Base-by-base conservation (phyloP, 306 rosid genomes). In the Cicer judaicum region DNA sequence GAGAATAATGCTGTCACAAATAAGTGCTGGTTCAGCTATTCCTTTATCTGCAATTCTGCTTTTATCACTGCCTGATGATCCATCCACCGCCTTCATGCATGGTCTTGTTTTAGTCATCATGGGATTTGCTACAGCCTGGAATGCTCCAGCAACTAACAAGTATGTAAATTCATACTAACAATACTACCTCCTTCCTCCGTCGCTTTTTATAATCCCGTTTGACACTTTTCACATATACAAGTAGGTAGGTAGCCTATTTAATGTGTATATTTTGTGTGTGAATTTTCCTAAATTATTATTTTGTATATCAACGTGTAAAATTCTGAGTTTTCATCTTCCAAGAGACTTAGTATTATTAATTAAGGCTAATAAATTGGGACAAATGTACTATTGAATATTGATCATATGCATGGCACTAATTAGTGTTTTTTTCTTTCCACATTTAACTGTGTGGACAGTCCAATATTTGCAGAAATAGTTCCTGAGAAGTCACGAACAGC, bases 381-480 rank as follows among this genome's bases (percentile, higher is more conserved):
- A 29, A 29, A 29, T 0, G 36, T 29, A 29, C 5, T 29, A 0
- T 29, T 29, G 53, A 48, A 8, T 11, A n/a, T 41, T n/a, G 65
- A 53, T 43, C 16, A 16, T 7, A 34, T 39, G 59, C 39, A 38
- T 12, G 7, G 60, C 3, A 36, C 36, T 29, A 29, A 29, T n/a
- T 19, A 67, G 10, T 52, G 63, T 64, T 60, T 60, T 15, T 72
- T 59, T 49, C 55, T 15, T 72, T 59, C 62, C 54, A 64, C 56
- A 47, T 48, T 41, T 66, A 39, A 84, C 18, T 24, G 7, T 75
- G 62, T 85, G 68, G 64, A 67, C 92, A 91, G 98, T 81, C 98
- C 97, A 64, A 93, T 93, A 88, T 93, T 93, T 89, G 98, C 98
- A 82, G 97, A 93, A 84, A 91, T 91, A 74, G 96, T 93, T 19